These are phyloP conservation scores for Colletotrichum acutatum DNA, from an alignment of 2,329 filamentous ascomycete genomes.

Conservation along the genomic window DNA sequence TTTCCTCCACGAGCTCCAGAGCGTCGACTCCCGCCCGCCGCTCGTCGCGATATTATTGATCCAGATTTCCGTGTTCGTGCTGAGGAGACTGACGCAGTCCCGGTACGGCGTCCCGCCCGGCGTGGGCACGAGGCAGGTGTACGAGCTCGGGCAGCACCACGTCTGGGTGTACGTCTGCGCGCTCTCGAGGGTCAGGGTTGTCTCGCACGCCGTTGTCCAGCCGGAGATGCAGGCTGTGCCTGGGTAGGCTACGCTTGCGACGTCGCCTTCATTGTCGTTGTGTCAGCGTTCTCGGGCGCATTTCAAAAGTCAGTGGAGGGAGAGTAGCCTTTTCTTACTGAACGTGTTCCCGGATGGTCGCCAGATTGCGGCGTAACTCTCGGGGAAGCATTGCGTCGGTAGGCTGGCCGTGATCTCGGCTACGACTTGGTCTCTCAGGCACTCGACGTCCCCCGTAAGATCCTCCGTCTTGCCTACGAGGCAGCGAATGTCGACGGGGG, in stretches of 20 bases:
- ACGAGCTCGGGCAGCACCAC: conserved; percentile 16
- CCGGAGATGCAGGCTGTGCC: conserved; percentile 26
- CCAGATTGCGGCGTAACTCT: neutral
- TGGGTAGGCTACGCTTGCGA: conserved; percentile 9
- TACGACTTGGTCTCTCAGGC: neutral
- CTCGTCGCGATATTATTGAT: conserved; percentile 8
- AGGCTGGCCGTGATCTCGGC: neutral
- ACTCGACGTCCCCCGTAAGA: neutral
- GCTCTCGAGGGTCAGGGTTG: neutral
- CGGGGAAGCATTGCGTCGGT: conserved; percentile 1
- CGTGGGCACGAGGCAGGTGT: neutral
- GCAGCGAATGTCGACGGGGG: neutral
- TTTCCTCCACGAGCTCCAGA: conserved; percentile 3
- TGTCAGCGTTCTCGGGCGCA: no score
- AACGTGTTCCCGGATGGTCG: neutral
- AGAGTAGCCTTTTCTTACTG: no score
- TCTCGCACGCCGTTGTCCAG: conserved; percentile 20
- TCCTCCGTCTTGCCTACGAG: neutral
- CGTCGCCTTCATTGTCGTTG: neutral
- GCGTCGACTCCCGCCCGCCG: neutral
- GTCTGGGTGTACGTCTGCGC: conserved; percentile 1
- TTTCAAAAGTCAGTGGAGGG: no score
- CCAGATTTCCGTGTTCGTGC: conserved; percentile 15
- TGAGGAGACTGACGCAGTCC: conserved; percentile 11
- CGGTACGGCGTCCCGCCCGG: neutral